Conservation (phyloP, 2,329 filamentous ascomycete genomes). For the Aspergillus sp. region DNA sequence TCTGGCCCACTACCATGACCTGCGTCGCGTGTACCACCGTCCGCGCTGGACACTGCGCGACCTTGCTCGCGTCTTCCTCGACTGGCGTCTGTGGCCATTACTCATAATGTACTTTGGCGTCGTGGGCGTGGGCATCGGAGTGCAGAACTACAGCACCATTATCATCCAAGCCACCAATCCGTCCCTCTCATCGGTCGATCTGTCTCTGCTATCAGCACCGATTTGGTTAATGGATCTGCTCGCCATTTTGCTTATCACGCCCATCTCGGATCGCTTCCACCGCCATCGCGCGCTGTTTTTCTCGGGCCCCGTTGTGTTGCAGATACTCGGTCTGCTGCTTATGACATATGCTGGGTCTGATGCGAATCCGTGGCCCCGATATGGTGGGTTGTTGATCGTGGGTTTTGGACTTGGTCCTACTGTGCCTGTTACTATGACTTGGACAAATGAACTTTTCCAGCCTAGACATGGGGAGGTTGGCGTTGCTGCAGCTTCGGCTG, state of each 20-base stretch:
- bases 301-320: slow-evolving; percentile 64
- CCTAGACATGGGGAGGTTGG: slow-evolving; percentile 82
- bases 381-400: slow-evolving; percentile 81
- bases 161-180: slow-evolving; percentile 78
- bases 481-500: slow-evolving; percentile 74
- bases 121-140: slow-evolving; percentile 84
- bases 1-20: slow-evolving; percentile 71
- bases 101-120: slow-evolving; percentile 92
- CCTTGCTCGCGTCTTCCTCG: slow-evolving; percentile 62
- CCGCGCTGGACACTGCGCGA: slow-evolving; percentile 67
- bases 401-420: slow-evolving; percentile 87
- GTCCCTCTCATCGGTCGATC: slow-evolving; percentile 61
- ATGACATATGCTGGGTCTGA: slow-evolving; percentile 64
- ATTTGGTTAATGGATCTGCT: slow-evolving; percentile 94
- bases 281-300: slow-evolving; percentile 74
- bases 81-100: slow-evolving; percentile 85
- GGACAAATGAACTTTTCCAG: slow-evolving; percentile 88
- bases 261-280: slow-evolving; percentile 82
- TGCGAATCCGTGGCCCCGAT: slow-evolving; percentile 69
- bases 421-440: slow-evolving; percentile 89
- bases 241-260: slow-evolving; percentile 77
- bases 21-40: slow-evolving; percentile 71
- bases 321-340: slow-evolving; percentile 73
- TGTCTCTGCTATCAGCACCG: slow-evolving; percentile 78
- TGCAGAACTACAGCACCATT: slow-evolving; percentile 78